phyloP scores from a whole-genome alignment of 2,329 filamentous ascomycete species.

The Penicillium oxalicum region DNA sequence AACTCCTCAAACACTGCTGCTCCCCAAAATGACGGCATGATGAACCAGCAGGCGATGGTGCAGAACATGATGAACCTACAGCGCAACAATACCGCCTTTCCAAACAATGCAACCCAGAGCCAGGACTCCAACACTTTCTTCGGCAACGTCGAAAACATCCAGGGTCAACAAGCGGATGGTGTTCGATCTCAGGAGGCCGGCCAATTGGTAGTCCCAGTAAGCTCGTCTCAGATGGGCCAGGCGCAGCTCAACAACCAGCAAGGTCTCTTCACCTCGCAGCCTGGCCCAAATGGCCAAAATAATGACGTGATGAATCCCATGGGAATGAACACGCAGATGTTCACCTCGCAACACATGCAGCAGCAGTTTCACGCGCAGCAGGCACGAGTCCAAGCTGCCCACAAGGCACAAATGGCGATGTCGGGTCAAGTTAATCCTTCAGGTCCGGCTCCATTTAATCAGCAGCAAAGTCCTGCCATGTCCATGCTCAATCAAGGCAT shows the following conservation, averaged over 20 bases:
- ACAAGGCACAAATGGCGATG: conserved; percentile 43
- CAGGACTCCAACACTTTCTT: conserved; percentile 35
- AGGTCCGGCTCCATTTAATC: conserved; percentile 33
- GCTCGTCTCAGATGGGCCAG: conserved; percentile 48
- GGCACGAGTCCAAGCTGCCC: conserved; percentile 38
- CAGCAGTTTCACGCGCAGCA: conserved; percentile 31
- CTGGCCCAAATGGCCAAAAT: conserved; percentile 34
- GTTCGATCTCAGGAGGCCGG: conserved; percentile 56
- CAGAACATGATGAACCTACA: conserved; percentile 39
- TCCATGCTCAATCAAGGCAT: conserved; percentile 42
- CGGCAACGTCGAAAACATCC: conserved; percentile 49
- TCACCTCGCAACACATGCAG: conserved; percentile 40
- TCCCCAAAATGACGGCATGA: conserved; percentile 35
- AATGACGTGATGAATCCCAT: conserved; percentile 33
- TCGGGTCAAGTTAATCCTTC: conserved; percentile 39
- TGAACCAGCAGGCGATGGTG: conserved; percentile 36
- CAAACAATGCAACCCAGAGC: conserved; percentile 28
- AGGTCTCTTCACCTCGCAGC: conserved; percentile 40
- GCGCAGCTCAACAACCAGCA: conserved; percentile 37
- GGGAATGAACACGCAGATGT: conserved; percentile 35
- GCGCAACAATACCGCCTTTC: conserved; percentile 33
- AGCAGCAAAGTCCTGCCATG: conserved; percentile 39
- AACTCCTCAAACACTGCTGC: conserved; percentile 28
- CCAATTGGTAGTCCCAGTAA: conserved; percentile 59
- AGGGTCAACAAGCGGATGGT: conserved; percentile 58